Evolutionary conservation across 2,329 filamentous ascomycete genomes (phyloP), one percentile per base, ranked within the genome.

Genomic region (Myriosclerotinia scirpicola): DNA sequence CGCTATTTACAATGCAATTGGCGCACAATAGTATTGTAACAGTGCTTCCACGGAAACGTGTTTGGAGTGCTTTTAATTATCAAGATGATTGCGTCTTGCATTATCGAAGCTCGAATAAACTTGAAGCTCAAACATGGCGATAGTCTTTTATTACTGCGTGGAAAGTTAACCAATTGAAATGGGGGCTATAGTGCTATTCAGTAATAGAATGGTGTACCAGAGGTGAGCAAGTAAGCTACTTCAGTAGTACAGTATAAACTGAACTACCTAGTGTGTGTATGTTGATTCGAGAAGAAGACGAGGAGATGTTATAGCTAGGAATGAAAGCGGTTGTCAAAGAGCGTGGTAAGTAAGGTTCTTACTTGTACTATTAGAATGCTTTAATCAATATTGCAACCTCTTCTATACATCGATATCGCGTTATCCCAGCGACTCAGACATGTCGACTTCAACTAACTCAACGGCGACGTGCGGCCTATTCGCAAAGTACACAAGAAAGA

Each of bases 1-100:
- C 3, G 61, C 66, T n/a, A 40, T 67, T 36, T 67, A 67, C 15
- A 26, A 40, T 56, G 22, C 62, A 59, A 8, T 59, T 34, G 26
- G 55, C 12, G 26, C 15, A 38, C 20, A 30, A 12, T 54, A 54
- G 17, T 54, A 12, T n/a, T n/a, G 8, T 0, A 36, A 20, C 53
- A 12, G 30, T 12, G 20, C 20, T 12, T 1, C 20, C 30, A 38
- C 5, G 26, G 26, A 30, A 8, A 6, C 6, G 3, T 53, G 6
- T 17, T 53, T 15, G 30, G 50, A 8, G 5, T 30, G 1, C 4
- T 26, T 30, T 30, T 30, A 17, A 17, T 6, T 52, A 1, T 26
- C 11, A 26, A 22, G 11, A 14, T 15, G 15, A 22, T 7, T 46
- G 17, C 44, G 44, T 20, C 5, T 20, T 46, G 20, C 17, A 34